Conservation (phyloP, 2,329 filamentous ascomycete species). For the Aspergillus calidoustus region DNA sequence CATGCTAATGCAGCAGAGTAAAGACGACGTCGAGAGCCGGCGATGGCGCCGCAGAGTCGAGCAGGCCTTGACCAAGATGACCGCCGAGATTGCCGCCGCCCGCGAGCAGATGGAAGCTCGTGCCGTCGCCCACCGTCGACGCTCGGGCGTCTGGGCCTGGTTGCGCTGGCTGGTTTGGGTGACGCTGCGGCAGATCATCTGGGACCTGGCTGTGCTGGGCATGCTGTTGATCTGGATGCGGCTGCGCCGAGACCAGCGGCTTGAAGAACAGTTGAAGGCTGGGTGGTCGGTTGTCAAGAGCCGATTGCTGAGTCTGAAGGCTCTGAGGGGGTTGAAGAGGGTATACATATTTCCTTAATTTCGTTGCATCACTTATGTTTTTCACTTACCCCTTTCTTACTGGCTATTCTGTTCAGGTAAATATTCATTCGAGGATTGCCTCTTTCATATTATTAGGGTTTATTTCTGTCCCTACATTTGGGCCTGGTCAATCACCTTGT, state of each 20-base stretch:
- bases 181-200: slow-evolving; percentile 71
- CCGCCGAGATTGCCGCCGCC: slow-evolving; percentile 87
- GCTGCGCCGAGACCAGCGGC: slow-evolving; percentile 46
- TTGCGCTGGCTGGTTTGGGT: slow-evolving; percentile 71
- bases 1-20: slow-evolving; percentile 19
- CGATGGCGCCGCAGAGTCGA: slow-evolving; percentile 85
- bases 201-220: slow-evolving; percentile 65
- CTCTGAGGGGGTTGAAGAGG: slow-evolving; percentile 28
- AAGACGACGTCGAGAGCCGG: slow-evolving; percentile 41
- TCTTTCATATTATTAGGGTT: neutral
- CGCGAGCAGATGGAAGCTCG: slow-evolving; percentile 86
- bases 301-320: slow-evolving; percentile 34
- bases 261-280: slow-evolving; percentile 44
- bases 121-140: slow-evolving; percentile 70
- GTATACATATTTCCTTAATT: slow-evolving; percentile 33
- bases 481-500: neutral
- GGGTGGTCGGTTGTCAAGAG: slow-evolving; percentile 41
- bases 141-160: slow-evolving; percentile 71
- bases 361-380: neutral
- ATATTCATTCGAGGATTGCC: slow-evolving; percentile 9
- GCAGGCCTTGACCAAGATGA: slow-evolving; percentile 82
- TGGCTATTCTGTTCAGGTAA: slow-evolving; percentile 13
- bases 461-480: slow-evolving; percentile 2
- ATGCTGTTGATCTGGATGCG: slow-evolving; percentile 48
- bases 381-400: neutral